These are phyloP conservation scores for Dichomitus squalens DNA, from an alignment of 1,284 basidiomycete genomes.

Conservation along the genomic window DNA sequence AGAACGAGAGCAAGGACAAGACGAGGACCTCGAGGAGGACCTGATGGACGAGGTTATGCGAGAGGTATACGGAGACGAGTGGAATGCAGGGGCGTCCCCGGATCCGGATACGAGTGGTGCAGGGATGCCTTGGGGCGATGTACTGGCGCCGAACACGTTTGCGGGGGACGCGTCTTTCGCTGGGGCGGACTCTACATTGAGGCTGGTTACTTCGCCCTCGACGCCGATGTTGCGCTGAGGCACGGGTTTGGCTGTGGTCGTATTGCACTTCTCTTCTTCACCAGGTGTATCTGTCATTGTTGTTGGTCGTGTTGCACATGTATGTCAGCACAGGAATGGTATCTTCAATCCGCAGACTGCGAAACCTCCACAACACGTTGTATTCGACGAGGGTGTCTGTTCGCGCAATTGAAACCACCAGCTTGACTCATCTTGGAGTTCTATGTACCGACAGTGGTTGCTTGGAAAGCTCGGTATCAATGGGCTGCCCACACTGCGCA, in stretches of 20 bases:
- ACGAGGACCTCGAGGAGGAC: conserved; percentile 28
- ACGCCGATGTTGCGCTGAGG: conserved; percentile 10
- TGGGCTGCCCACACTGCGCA: too few relatives aligned
- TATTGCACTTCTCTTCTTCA: neutral
- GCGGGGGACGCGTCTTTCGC: conserved; percentile 27
- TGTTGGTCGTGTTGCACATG: neutral
- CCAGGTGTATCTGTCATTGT: neutral
- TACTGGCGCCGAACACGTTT: conserved; percentile 8
- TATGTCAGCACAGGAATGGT: too few relatives aligned
- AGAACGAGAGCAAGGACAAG: conserved; percentile 3
- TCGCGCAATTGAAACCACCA: too few relatives aligned
- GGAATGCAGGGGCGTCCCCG: conserved; percentile 23
- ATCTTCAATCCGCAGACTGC: too few relatives aligned
- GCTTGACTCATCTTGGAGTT: too few relatives aligned
- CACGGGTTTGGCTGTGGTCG: neutral
- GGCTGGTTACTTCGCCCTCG: conserved; percentile 27
- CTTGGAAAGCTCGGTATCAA: too few relatives aligned
- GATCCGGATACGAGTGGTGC: conserved; percentile 5
- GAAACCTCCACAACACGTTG: too few relatives aligned
- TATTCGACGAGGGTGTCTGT: too few relatives aligned
- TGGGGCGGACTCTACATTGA: conserved; percentile 26
- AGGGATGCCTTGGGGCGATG: conserved; percentile 21
- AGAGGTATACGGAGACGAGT: conserved; percentile 32
- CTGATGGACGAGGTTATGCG: conserved; percentile 34
- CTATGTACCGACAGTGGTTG: too few relatives aligned